Base-by-base conservation (phyloP, 176 grass and related monocot genomes). In the Raddia distichophylla region DNA sequence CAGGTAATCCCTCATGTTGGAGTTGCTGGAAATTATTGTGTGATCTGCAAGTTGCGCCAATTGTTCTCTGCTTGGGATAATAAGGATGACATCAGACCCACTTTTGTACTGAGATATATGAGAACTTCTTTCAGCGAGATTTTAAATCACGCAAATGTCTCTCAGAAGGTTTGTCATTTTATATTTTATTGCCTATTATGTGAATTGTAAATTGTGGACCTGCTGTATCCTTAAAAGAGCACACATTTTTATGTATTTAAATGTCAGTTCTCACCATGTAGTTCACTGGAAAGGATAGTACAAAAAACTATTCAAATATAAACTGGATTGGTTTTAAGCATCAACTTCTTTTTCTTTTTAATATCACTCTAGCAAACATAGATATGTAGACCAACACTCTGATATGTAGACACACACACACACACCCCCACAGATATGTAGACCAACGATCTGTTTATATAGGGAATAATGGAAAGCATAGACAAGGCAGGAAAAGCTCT, bases 111-210 rank as follows among this genome's bases (percentile, higher is more conserved):
- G 66, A 20, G 11, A n/a, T 5, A 55, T 61, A 32, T 82, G 46
- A 37, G 1, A 61, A 40, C 54, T 82, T 43, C 79, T 71, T 71
- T 82, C 43, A 72, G 10, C 58, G 47, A 72, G 48, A 40, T 72
- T 82, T 72, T 51, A 35, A 72, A 82, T 17, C 15, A 34, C 8
- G 2, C 3, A 6, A 72, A 72, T 72, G 0, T 82, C 37, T 51
- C 34, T 18, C 10, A 8, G 67, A 82, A 71, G 79, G 79, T 82
- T 62, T 82, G 56, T 72, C 34, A 22, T 40, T 62, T 60, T 40
- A n/a, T 12, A 55, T 34, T 82, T 19, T 61, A 13, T 9, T 72
- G 27, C 45, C 10, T 71, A 60, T 82, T 40, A 10, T 82, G 7
- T 64, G 46, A 64, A 45, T 3, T 42, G 15, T 45, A 68, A 45